These are phyloP conservation scores for Phytopythium cucurbitacearum DNA, from an alignment of 352 stramenopile species.

Conservation along the genomic window DNA sequence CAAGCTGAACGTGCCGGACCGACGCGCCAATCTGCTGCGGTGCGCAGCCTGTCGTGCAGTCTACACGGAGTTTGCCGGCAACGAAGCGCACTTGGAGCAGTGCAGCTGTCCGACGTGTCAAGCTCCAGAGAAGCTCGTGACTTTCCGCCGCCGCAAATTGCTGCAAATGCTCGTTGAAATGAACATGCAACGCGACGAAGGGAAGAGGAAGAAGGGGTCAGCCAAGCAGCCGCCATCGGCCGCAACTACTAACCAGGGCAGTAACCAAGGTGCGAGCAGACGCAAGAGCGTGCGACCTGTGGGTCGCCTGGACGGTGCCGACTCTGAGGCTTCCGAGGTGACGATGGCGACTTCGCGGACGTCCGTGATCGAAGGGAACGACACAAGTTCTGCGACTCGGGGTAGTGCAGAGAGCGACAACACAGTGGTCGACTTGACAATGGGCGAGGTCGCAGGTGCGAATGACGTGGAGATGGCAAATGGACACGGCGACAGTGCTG, in stretches of 20 bases:
- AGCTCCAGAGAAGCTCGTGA: conserved; percentile 23
- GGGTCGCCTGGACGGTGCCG: no score
- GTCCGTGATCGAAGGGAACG: no score
- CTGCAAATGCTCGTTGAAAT: conserved; percentile 37
- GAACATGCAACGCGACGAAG: conserved; percentile 20
- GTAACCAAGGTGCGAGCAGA: no score
- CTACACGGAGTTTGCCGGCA: conserved; percentile 36
- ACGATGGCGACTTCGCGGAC: no score
- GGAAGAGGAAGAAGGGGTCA: conserved; percentile 14
- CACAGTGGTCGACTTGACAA: background rate
- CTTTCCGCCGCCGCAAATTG: conserved; percentile 31
- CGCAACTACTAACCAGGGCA: no score
- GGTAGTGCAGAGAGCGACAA: background rate
- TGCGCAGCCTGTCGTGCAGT: conserved; percentile 39
- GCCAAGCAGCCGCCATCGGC: conserved; percentile 5
- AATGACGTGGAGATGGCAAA: background rate
- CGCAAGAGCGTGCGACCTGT: no score
- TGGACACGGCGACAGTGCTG: background rate
- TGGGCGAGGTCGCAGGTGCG: background rate
- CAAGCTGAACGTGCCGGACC: conserved; percentile 15
- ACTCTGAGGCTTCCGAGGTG: no score
- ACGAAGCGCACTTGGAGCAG: conserved; percentile 27
- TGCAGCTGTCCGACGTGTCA: conserved; percentile 35
- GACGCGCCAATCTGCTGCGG: conserved; percentile 29
- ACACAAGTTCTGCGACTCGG: background rate